Evolutionary conservation across 2,329 filamentous ascomycete species (phyloP).

Genomic region (Stemphylium vesicarium): DNA sequence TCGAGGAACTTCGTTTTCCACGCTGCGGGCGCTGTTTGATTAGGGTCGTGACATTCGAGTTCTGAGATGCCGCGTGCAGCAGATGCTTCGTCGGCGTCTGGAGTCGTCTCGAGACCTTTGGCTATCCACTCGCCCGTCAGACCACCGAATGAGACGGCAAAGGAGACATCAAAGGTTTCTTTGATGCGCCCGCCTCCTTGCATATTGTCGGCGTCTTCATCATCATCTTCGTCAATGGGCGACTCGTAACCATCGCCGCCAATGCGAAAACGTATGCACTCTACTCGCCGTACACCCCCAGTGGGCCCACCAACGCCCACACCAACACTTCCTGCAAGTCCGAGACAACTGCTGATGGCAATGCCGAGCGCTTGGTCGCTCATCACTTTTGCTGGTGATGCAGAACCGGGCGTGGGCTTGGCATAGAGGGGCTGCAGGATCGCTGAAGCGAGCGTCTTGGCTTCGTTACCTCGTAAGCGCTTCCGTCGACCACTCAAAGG

Average conservation of each 20-base stretch:
- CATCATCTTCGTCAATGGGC: constrained; percentile 51
- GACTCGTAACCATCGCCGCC: constrained; percentile 50
- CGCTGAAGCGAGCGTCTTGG: constrained; percentile 54
- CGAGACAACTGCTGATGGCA: constrained; percentile 53
- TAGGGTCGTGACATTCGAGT: constrained; percentile 14
- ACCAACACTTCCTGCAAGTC: constrained; percentile 43
- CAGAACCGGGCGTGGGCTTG: constrained; percentile 27
- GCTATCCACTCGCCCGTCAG: constrained; percentile 52
- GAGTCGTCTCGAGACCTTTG: constrained; percentile 42
- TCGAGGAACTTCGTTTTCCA: constrained; percentile 47
- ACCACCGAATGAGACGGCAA: constrained; percentile 51
- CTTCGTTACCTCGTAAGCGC: constrained; percentile 54
- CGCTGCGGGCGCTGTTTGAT: constrained; percentile 22
- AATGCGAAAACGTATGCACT: constrained; percentile 51
- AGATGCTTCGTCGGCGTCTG: not conserved
- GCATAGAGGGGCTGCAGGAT: constrained; percentile 50
- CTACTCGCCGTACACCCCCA: constrained; percentile 48
- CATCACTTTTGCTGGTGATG: constrained; percentile 39
- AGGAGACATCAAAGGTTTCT: constrained; percentile 54
- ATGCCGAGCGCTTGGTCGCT: constrained; percentile 48
- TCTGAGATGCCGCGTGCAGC: constrained; percentile 1
- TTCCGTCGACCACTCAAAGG: constrained; percentile 51
- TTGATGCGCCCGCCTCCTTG: constrained; percentile 30
- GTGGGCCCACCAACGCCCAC: constrained; percentile 44
- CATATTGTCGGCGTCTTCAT: constrained; percentile 35